Conservation (phyloP, 148 eudicot species). For the Pouteria glomerata region DNA sequence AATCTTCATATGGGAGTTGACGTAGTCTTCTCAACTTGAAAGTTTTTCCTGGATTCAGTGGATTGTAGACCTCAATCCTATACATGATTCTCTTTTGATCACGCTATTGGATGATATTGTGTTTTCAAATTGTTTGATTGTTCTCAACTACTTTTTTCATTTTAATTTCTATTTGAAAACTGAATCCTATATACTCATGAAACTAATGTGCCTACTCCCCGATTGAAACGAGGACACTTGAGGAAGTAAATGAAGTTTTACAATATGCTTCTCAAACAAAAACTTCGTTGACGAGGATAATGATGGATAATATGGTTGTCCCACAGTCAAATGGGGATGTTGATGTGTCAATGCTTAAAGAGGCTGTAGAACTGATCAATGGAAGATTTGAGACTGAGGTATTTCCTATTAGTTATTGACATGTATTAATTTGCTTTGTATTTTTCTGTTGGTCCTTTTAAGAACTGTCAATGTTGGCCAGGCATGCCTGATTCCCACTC, state of each 20-base stretch:
- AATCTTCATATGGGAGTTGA: conserved; percentile 84
- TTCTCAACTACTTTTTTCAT: not conserved
- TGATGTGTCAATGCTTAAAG: conserved; percentile 87
- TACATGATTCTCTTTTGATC: not conserved
- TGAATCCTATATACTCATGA: not conserved
- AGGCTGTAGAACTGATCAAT: conserved; percentile 65
- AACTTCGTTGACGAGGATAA: conserved; percentile 70
- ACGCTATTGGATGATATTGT: not conserved
- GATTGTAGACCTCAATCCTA: not conserved
- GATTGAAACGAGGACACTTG: conserved; percentile 89
- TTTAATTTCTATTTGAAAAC: not conserved
- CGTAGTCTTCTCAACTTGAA: conserved; percentile 35
- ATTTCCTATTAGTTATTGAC: conserved; percentile 1
- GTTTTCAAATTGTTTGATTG: not conserved
- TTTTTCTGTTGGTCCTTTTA: not conserved
- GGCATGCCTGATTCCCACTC: not conserved
- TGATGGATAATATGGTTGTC: conserved; percentile 97
- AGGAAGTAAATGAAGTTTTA: conserved; percentile 75
- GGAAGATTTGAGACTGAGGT: conserved; percentile 93
- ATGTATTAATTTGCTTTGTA: not conserved
- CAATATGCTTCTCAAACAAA: conserved; percentile 61
- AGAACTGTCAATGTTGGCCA: not conserved
- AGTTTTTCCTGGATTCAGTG: not conserved
- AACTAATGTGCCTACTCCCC: conserved; percentile 21
- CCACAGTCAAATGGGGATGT: conserved; percentile 65